Percentiles rank a stretch among this genome's conserved stretches.
These are phyloP conservation scores for Russula ochroleuca DNA, from an alignment of 768 basidiomycete genomes.

Conservation along the genomic window DNA sequence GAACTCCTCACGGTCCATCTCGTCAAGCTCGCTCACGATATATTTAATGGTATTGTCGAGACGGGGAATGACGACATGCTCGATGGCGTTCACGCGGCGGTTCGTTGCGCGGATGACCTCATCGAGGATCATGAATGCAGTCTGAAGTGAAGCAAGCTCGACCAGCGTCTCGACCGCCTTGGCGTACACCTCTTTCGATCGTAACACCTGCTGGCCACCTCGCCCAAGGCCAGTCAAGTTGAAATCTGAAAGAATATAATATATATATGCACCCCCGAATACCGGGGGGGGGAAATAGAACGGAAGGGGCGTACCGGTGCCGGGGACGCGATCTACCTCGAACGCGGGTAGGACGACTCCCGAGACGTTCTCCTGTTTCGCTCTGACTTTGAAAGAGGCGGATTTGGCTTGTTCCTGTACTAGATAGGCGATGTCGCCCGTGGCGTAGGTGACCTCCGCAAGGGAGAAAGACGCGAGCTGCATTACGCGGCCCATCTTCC, in stretches of 20 bases:
- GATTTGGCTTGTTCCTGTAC: slow-evolving; percentile 93
- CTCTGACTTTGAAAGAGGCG: slow-evolving; percentile 88
- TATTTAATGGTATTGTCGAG: slow-evolving; percentile 98
- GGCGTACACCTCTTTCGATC: slow-evolving; percentile 95
- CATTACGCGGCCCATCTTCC: slow-evolving; percentile 99
- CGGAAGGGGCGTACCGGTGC: slow-evolving; percentile 55
- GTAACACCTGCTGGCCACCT: slow-evolving; percentile 93
- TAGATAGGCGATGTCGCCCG: slow-evolving; percentile 95
- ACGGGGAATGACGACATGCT: slow-evolving; percentile 92
- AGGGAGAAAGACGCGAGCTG: slow-evolving; percentile 98
- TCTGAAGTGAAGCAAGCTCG: slow-evolving; percentile 93
- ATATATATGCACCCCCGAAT: neutral
- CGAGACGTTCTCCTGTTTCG: slow-evolving; percentile 96
- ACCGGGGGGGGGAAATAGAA: neutral
- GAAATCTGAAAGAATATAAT: slow-evolving; percentile 62
- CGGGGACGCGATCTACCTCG: slow-evolving; percentile 81
- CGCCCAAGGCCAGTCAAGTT: slow-evolving; percentile 95
- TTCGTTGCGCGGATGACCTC: slow-evolving; percentile 99
- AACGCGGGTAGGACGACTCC: slow-evolving; percentile 95
- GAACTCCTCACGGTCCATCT: slow-evolving; percentile 97
- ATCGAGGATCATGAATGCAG: slow-evolving; percentile 96
- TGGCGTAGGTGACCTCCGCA: slow-evolving; percentile 97
- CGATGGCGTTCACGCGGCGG: slow-evolving; percentile 96
- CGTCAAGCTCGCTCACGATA: slow-evolving; percentile 94
- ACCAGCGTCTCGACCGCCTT: slow-evolving; percentile 97